Evolutionary conservation across 768 basidiomycete species (phyloP).

Genomic region (Mycena polygramma): DNA sequence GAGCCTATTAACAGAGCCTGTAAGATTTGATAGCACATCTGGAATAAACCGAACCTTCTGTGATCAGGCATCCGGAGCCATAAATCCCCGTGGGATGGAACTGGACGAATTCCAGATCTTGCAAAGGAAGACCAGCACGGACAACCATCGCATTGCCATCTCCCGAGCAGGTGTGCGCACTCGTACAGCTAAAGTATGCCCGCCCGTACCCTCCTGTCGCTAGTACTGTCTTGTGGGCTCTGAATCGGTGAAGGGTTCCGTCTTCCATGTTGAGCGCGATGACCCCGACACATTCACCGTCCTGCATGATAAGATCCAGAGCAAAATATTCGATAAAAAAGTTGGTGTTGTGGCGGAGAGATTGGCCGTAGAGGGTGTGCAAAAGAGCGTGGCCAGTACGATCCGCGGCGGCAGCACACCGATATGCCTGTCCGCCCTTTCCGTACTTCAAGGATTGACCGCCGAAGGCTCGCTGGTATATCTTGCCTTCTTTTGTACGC

Average conservation of each 20-base stretch:
- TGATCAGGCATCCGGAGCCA: slow-evolving; percentile 98
- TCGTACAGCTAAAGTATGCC: slow-evolving; percentile 98
- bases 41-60: slow-evolving; percentile 76
- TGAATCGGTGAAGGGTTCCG: slow-evolving; percentile 98
- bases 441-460: slow-evolving; percentile 97
- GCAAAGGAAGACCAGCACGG: slow-evolving; percentile 94
- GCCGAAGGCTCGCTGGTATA: slow-evolving; percentile 99
- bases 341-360: slow-evolving; percentile 98
- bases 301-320: slow-evolving; percentile 98
- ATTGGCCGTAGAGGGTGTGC: slow-evolving; percentile 99
- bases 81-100: slow-evolving; percentile 99
- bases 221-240: slow-evolving; percentile 97
- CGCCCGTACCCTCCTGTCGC: slow-evolving; percentile 99
- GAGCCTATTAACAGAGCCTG: slow-evolving; percentile 71
- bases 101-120: slow-evolving; percentile 99
- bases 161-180: slow-evolving; percentile 98
- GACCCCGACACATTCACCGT: slow-evolving; percentile 98
- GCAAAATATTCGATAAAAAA: slow-evolving; percentile 99
- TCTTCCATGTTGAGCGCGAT: slow-evolving; percentile 99
- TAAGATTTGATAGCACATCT: slow-evolving; percentile 7
- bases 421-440: slow-evolving; percentile 99
- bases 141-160: slow-evolving; percentile 99
- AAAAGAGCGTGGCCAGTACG: slow-evolving; percentile 98
- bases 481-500: slow-evolving; percentile 97
- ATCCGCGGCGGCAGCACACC: slow-evolving; percentile 98